Percentiles rank a stretch among this genome's conserved stretches.
Evolutionary conservation across 1,284 basidiomycete species (phyloP).

Genomic region (Cryptococcus sp.): DNA sequence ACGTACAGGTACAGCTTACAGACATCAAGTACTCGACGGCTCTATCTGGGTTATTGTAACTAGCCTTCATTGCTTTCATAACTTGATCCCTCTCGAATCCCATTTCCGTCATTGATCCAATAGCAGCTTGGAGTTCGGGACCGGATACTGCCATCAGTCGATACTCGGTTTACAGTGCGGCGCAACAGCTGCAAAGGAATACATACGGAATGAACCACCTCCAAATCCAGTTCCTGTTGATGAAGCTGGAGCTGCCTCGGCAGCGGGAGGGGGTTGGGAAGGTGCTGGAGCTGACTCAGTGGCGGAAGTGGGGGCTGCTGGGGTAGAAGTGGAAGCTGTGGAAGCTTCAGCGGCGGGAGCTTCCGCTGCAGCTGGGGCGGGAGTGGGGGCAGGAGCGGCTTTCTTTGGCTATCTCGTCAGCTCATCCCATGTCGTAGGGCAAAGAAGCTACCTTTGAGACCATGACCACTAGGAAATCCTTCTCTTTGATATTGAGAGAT

Average conservation of each 20-base stretch:
- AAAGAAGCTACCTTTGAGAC: slow-evolving; percentile 73
- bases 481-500: slow-evolving; percentile 91
- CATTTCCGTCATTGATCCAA: slow-evolving; percentile 87
- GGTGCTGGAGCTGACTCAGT: slow-evolving; percentile 41
- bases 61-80: slow-evolving; percentile 79
- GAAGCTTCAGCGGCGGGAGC: too few species aligned
- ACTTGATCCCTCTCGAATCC: slow-evolving; percentile 88
- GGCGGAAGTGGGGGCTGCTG: slow-evolving; percentile 28
- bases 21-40: slow-evolving; percentile 97
- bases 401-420: slow-evolving; percentile 33
- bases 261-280: slow-evolving; percentile 40
- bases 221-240: slow-evolving; percentile 47
- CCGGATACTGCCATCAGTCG: slow-evolving; percentile 57
- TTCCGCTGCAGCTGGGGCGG: slow-evolving; percentile 48
- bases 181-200: slow-evolving; percentile 15
- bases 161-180: slow-evolving; percentile 6
- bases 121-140: slow-evolving; percentile 65
- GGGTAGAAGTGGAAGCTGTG: slow-evolving; percentile 43
- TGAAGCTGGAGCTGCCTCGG: slow-evolving; percentile 37
- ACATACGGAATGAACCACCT: slow-evolving; percentile 10
- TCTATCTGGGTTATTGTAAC: slow-evolving; percentile 96
- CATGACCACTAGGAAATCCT: slow-evolving; percentile 99
- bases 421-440: not conserved
- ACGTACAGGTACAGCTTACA: slow-evolving; percentile 54
- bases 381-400: slow-evolving; percentile 25